Evolutionary conservation across 2,329 filamentous ascomycete species (phyloP), one percentile per base, ranked within the genome.

Genomic region (Aspergillus texensis): DNA sequence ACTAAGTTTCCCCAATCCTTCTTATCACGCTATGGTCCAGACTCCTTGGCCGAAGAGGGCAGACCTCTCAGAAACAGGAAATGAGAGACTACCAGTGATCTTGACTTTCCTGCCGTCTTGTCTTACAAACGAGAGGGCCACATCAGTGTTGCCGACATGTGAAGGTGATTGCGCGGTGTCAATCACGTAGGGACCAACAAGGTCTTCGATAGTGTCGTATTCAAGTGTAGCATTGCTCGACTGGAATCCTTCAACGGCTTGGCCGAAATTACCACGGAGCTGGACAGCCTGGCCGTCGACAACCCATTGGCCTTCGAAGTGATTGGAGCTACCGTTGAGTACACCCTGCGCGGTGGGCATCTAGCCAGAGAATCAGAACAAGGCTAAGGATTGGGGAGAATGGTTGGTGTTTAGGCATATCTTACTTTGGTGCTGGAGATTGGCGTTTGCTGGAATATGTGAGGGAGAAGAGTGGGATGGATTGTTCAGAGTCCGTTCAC

Each of bases 41-140:
- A 0, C 4, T 41, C 12, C 36, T 19, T 41, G 36, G 6, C 36
- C 36, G 36, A 1, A 6, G 36, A 41, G 6, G 12, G 16, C 6
- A 6, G 14, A 14, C 1, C 16, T 41, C 36, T 19, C 2, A 41
- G 16, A 19, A 19, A 16, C 6, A 16, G 36, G 12, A 41, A 14
- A 0, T 19, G 16, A 6, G 36, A 41, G 36, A 41, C 14, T 14
- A 19, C 36, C 36, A 1, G 36, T 16, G 12, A 16, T 14, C 36
- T 16, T 41, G 36, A 41, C 16, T 14, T 6, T 41, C 12, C 5
- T 16, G 36, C 36, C 36, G 36, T 1, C 12, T 1, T 41, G 14
- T 0, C 1, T 16, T 41, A 5, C 0, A 1, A 41, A 6, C 4
- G 36, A 16, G 12, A 41, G 12, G 36, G 1, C 6, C 6, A 19